Percentiles rank a stretch among this genome's conserved stretches.
Evolutionary conservation across 2,329 filamentous ascomycete species (phyloP).

Genomic region (Magnaporthiopsis rhizophila): DNA sequence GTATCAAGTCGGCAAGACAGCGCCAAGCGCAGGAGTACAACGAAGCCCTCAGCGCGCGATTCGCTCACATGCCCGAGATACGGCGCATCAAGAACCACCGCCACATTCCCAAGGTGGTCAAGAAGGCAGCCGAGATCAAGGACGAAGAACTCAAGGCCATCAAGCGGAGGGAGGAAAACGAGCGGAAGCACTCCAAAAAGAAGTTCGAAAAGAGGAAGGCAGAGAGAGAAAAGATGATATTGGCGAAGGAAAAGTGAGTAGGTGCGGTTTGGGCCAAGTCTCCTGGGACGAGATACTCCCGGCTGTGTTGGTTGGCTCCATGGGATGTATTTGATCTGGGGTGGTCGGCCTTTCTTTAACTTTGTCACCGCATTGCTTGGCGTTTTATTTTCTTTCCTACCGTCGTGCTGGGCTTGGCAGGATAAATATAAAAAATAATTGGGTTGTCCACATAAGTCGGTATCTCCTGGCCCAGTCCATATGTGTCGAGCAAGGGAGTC

Average conservation of each 20-base stretch:
- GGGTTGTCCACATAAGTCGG: no score
- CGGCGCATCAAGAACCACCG: conserved; percentile 83
- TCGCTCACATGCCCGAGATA: conserved; percentile 94
- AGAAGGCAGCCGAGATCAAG: conserved; percentile 97
- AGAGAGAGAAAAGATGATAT: conserved; percentile 80
- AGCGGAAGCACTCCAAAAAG: conserved; percentile 83
- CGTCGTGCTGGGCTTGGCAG: no score
- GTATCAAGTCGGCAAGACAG: conserved; percentile 77
- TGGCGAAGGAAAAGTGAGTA: conserved; percentile 53
- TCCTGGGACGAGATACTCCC: not conserved
- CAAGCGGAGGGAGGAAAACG: conserved; percentile 89
- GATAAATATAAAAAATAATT: no score
- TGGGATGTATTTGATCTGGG: not conserved
- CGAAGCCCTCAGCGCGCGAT: conserved; percentile 71
- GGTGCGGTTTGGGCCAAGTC: not conserved
- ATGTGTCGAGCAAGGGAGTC: no score
- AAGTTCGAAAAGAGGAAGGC: conserved; percentile 52
- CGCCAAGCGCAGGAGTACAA: conserved; percentile 82
- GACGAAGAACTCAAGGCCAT: conserved; percentile 76
- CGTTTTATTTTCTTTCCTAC: not conserved
- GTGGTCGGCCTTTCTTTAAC: no score
- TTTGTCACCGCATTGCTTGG: conserved; percentile 2
- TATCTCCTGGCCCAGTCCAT: no score
- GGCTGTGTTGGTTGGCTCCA: not conserved
- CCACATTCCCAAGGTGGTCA: conserved; percentile 84